Conservation (phyloP, 2,329 filamentous ascomycete species). For the Ophiostoma piceae region DNA sequence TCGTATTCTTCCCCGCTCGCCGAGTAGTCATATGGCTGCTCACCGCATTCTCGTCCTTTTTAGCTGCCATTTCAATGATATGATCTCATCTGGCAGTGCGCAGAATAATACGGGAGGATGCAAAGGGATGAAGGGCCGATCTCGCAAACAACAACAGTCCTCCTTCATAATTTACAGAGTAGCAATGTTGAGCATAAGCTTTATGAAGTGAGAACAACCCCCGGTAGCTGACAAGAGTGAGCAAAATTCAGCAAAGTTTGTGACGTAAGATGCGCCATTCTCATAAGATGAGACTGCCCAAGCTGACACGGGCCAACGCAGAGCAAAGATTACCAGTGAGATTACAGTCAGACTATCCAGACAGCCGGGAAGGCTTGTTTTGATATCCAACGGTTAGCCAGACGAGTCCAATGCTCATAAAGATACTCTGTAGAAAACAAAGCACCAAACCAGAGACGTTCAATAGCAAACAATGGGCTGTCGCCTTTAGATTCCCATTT, state of each 20-base stretch:
- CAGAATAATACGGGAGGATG: not conserved
- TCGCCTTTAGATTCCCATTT: not conserved
- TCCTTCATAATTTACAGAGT: not conserved
- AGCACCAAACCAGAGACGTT: not conserved
- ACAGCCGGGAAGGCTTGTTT: slow-evolving; percentile 9
- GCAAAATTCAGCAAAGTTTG: not conserved
- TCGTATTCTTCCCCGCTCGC: not conserved
- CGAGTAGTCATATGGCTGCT: not conserved
- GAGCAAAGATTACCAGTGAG: not conserved
- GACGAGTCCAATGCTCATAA: not conserved
- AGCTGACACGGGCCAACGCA: not conserved
- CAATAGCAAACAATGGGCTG: not conserved
- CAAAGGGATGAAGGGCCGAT: not conserved
- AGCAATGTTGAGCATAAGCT: not conserved
- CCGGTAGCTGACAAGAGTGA: not conserved
- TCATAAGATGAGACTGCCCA: not conserved
- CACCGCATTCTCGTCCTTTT: slow-evolving; percentile 1
- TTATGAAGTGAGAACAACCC: not conserved
- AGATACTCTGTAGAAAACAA: not conserved
- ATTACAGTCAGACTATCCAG: not conserved
- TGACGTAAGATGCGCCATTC: not conserved
- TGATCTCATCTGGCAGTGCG: not conserved
- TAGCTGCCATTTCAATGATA: not conserved
- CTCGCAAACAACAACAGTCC: not conserved
- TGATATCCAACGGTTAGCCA: not conserved